Evolutionary conservation across 352 stramenopile genomes (phyloP).

Genomic region (Phytopythium kandeliae): DNA sequence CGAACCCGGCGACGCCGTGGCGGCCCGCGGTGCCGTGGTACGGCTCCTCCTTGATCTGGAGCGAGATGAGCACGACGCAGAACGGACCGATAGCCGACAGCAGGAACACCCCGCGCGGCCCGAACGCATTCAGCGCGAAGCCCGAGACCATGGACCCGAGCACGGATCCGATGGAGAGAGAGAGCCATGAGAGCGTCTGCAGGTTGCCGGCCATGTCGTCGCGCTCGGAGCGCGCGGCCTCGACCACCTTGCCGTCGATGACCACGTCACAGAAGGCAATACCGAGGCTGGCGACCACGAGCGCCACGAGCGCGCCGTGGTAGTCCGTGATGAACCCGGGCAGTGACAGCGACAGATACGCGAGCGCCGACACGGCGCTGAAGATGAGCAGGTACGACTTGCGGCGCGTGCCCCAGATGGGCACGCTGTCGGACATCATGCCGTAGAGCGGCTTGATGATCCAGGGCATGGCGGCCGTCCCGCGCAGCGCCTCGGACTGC

Average conservation of each 20-base stretch:
- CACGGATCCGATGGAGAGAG: conserved; percentile 62
- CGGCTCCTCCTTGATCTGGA: conserved; percentile 48
- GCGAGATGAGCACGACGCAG: conserved; percentile 57
- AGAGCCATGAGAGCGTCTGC: conserved; percentile 77
- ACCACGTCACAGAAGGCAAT: conserved; percentile 82
- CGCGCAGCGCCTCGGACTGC: conserved; percentile 60
- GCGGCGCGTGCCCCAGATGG: conserved; percentile 63
- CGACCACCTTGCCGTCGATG: conserved; percentile 75
- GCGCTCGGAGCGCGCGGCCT: conserved; percentile 58
- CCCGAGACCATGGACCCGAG: conserved; percentile 67
- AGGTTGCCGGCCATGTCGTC: conserved; percentile 74
- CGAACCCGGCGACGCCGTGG: conserved; percentile 23
- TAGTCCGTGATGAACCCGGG: conserved; percentile 51
- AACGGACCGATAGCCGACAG: conserved; percentile 64
- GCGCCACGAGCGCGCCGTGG: conserved; percentile 40
- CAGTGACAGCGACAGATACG: conserved; percentile 56
- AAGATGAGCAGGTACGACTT: conserved; percentile 81
- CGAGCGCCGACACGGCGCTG: conserved; percentile 43
- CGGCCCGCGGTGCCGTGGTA: conserved; percentile 10
- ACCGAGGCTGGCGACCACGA: conserved; percentile 71
- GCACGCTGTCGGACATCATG: conserved; percentile 71
- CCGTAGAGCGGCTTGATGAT: conserved; percentile 80
- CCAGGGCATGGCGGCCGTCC: conserved; percentile 68
- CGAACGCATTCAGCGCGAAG: conserved; percentile 47
- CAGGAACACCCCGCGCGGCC: conserved; percentile 66